Evolutionary conservation across 345 rosid genomes (phyloP), one percentile per base, ranked within the genome.

Genomic region (Geranium brycei): DNA sequence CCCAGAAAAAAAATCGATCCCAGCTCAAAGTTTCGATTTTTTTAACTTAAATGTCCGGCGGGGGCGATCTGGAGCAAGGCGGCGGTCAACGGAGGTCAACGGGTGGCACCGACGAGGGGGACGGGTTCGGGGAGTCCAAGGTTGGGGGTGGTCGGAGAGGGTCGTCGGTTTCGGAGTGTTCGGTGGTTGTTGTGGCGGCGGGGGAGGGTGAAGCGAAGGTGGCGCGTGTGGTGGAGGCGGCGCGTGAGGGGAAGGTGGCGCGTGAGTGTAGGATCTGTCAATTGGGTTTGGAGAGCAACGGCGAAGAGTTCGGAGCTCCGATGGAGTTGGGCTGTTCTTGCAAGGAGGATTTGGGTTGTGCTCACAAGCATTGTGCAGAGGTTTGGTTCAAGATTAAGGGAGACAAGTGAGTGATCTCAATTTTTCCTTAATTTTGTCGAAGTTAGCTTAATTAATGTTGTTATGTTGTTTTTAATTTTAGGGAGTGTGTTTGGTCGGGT

Each of bases 331-430:
- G 83, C 4, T 79, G 83, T 60, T 71, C 78, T 17, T 79, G 83
- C 59, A 76, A 79, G 63, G 78, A 71, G 62, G 83, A 79, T 71
- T 69, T 79, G 68, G 80, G 72, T 58, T 67, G 76, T 66, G 78
- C 83, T 47, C 80, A 79, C 65, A 76, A 66, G 57, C 66, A 74
- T 57, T 79, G 80, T 62, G 83, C 83, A 7, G 80, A 79, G 60
- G 74, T 76, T 35, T 79, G 83, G 83, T 79, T 79, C 76, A 76
- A 79, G 62, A 76, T 79, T 61, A 79, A 68, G 68, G 80, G 83
- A 23, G 67, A 79, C 72, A 73, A 67, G 83, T 79, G 62, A 65
- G 63, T 58, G 0, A 11, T 17, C 19, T 35, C 64, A 31, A 23
- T 23, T 17, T 32, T 61, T 17, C 64, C 64, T 61, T 4, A 61